These are phyloP conservation scores for Coemansia sp. DNA, from an alignment of 192 early-diverging fungal genomes.

Conservation along the genomic window DNA sequence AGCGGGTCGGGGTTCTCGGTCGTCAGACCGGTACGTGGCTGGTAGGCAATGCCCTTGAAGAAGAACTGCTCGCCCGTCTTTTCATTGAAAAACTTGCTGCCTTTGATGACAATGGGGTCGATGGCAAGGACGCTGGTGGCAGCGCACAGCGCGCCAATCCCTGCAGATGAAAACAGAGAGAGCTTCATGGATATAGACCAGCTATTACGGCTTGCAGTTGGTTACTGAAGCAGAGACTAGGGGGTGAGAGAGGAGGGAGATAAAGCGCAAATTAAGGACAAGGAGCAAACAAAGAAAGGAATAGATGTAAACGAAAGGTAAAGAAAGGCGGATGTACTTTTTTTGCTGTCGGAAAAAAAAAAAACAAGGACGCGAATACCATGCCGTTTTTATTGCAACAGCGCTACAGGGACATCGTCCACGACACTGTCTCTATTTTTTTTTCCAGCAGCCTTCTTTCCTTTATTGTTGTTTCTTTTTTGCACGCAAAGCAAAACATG, in stretches of 20 bases:
- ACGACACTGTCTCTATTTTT: no score
- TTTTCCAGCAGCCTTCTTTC: neutral
- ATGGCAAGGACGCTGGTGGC: conserved; percentile 41
- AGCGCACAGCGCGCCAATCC: conserved; percentile 25
- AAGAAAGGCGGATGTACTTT: no score
- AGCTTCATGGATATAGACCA: conserved; percentile 21
- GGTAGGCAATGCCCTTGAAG: conserved; percentile 74
- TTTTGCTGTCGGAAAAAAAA: no score
- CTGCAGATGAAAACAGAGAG: conserved; percentile 17
- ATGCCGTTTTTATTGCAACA: no score
- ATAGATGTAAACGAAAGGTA: no score
- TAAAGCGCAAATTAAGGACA: neutral
- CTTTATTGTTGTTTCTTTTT: neutral
- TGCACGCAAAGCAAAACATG: conserved; percentile 1
- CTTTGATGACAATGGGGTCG: conserved; percentile 68
- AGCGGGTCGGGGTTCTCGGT: conserved; percentile 58
- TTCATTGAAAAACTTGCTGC: conserved; percentile 68
- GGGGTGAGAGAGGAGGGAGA: neutral
- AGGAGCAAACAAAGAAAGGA: no score
- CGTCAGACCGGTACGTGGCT: conserved; percentile 57
- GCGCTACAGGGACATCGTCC: no score
- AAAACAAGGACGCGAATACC: no score
- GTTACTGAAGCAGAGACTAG: neutral
- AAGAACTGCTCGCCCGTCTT: conserved; percentile 73
- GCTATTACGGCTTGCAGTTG: neutral